Base-by-base conservation (phyloP, 495 filamentous ascomycete species). In the Aspergillus sparsus region DNA sequence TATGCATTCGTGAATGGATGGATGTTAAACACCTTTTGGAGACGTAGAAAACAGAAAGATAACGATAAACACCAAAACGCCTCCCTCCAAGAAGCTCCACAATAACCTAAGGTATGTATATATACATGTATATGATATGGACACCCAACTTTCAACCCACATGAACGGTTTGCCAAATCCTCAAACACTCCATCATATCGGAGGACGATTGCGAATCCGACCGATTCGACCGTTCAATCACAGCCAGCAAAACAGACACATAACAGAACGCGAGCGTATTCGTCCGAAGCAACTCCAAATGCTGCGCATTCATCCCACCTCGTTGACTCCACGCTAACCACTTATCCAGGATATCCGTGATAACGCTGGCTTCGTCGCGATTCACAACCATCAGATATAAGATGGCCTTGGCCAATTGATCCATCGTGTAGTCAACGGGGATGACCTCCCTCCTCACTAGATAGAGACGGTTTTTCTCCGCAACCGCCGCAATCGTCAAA, bases 121-220 rank as follows among this genome's bases (percentile, higher is more conserved):
- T n/a, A n/a, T n/a, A n/a, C n/a, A n/a, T n/a, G n/a, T n/a, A n/a
- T n/a, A n/a, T n/a, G n/a, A n/a, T n/a, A n/a, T n/a, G n/a, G n/a
- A n/a, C n/a, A n/a, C n/a, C n/a, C n/a, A n/a, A n/a, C n/a, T 3
- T 3, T 32, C 21, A 54, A 3, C 52, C 52, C 15, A 54, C 18
- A 42, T 54, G 52, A 9, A 54, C 52, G 5, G 52, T 54, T 5
- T 54, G 35, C 52, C 52, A 54, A 8, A 54, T 54, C 8, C n/a
- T 54, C 7, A 54, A 31, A 27, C 52, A 54, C 16, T 54, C 52
- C 52, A 54, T 54, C n/a, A 54, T 54, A 31, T 54, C 52, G 4
- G 37, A 41, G 6, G 52, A 54, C 5, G 18, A 27, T 18, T 21
- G 52, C 2, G 52, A 21, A 39, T 54, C 52, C 15, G 16, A 18